These are phyloP conservation scores for Talaromyces amestolkiae DNA, from an alignment of 2,329 filamentous ascomycete genomes.

Conservation along the genomic window DNA sequence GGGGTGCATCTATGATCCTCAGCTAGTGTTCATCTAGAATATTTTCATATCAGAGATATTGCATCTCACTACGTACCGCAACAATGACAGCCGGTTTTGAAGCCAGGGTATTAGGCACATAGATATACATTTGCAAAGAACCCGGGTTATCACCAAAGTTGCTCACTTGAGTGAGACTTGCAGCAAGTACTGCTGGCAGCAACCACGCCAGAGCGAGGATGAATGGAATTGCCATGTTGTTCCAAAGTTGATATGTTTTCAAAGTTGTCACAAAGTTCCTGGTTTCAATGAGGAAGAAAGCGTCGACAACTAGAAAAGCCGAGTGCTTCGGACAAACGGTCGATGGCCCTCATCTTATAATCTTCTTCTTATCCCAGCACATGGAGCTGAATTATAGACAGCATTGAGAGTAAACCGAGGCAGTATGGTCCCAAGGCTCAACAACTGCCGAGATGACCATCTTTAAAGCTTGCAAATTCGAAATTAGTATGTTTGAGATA, in stretches of 20 bases:
- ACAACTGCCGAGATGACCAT: neutral
- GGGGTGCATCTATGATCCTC: conserved; percentile 9
- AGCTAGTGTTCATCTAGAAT: neutral
- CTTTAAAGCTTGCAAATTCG: neutral
- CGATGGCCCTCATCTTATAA: neutral
- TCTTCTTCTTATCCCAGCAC: neutral
- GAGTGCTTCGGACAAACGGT: neutral
- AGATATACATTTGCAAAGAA: conserved; percentile 11
- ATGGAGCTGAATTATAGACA: neutral
- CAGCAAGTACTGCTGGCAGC: conserved; percentile 1
- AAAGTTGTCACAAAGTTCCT: neutral
- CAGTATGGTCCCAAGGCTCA: neutral
- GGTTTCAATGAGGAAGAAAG: neutral
- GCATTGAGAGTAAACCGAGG: neutral
- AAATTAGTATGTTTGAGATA: neutral
- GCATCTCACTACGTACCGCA: neutral
- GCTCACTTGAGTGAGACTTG: conserved; percentile 6
- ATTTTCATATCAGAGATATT: neutral
- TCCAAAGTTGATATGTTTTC: neutral
- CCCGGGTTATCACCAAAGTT: conserved; percentile 10
- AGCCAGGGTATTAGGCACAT: conserved; percentile 7
- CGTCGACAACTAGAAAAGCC: neutral
- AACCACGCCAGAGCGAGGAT: conserved; percentile 14
- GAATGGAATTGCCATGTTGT: conserved; percentile 8
- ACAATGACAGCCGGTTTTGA: conserved; percentile 13